Percentiles rank a stretch among this genome's conserved stretches.
Evolutionary conservation across 257 asterid species (phyloP).

Genomic region (Solanum paucissectum): DNA sequence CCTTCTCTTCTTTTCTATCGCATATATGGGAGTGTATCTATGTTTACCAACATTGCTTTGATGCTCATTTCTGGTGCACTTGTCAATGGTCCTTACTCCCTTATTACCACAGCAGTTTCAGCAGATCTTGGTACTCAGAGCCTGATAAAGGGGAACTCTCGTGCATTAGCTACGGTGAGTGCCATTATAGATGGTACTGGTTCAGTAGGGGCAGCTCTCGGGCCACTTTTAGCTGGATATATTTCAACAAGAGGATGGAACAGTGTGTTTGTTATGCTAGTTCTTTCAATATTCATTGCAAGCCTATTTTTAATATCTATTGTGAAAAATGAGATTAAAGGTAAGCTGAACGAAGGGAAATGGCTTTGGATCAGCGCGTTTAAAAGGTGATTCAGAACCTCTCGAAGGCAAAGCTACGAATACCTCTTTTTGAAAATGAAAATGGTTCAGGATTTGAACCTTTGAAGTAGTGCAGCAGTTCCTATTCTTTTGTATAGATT

Average conservation of each 20-base stretch:
- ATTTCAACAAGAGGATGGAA: slow-evolving; percentile 91
- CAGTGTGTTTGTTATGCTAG: slow-evolving; percentile 71
- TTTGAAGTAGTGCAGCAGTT: neutral
- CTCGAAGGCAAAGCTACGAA: neutral
- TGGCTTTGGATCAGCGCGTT: slow-evolving; percentile 52
- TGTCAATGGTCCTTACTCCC: slow-evolving; percentile 86
- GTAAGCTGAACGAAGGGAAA: slow-evolving; percentile 54
- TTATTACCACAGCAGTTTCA: slow-evolving; percentile 90
- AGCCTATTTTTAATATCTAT: slow-evolving; percentile 45
- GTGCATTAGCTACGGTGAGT: slow-evolving; percentile 82
- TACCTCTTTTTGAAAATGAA: neutral
- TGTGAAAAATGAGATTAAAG: slow-evolving; percentile 51
- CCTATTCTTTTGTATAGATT: neutral
- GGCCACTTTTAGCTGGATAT: slow-evolving; percentile 95
- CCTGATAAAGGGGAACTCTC: slow-evolving; percentile 48
- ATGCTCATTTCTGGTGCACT: slow-evolving; percentile 74
- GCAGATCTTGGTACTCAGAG: slow-evolving; percentile 90
- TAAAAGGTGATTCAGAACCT: slow-evolving; percentile 3
- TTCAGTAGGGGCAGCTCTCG: slow-evolving; percentile 88
- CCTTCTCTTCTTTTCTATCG: slow-evolving; percentile 69
- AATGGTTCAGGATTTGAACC: neutral
- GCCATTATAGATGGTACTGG: slow-evolving; percentile 98
- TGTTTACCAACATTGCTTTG: slow-evolving; percentile 35
- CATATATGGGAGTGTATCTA: slow-evolving; percentile 62
- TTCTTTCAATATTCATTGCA: slow-evolving; percentile 45